Conservation (phyloP, 306 rosid species). For the Prunus padus region DNA sequence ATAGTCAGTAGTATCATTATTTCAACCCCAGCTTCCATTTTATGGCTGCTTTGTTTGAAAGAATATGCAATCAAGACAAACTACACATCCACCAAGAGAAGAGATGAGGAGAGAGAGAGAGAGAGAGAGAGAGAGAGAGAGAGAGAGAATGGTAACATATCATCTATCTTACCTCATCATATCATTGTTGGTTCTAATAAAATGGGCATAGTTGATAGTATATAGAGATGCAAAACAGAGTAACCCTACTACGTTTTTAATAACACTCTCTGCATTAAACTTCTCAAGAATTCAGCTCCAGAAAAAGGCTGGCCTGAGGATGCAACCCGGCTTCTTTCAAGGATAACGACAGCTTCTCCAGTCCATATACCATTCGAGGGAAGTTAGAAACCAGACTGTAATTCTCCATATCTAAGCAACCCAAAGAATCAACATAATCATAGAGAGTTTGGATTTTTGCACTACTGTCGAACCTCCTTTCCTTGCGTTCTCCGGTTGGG, state of each 20-base stretch:
- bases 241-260: conserved; percentile 15
- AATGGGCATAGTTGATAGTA: conserved; percentile 1
- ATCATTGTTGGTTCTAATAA: conserved; percentile 11
- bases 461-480: conserved; percentile 77
- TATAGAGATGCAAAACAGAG: neutral
- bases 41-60: neutral
- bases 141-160: too few species aligned
- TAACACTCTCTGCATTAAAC: neutral
- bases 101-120: too few species aligned
- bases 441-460: conserved; percentile 66
- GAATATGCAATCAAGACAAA: conserved; percentile 2
- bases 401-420: conserved; percentile 56
- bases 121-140: too few species aligned
- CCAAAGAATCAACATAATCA: conserved; percentile 91
- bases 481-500: conserved; percentile 91
- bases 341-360: conserved; percentile 56
- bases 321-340: conserved; percentile 95
- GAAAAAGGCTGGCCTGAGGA: conserved; percentile 74
- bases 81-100: conserved; percentile 6
- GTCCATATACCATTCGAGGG: conserved; percentile 77
- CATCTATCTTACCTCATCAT: conserved; percentile 19
- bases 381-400: conserved; percentile 88
- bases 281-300: conserved; percentile 43
- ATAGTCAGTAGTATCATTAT: neutral
- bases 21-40: neutral